phyloP scores from a whole-genome alignment of 345 rosid species.

The Boechera stricta region DNA sequence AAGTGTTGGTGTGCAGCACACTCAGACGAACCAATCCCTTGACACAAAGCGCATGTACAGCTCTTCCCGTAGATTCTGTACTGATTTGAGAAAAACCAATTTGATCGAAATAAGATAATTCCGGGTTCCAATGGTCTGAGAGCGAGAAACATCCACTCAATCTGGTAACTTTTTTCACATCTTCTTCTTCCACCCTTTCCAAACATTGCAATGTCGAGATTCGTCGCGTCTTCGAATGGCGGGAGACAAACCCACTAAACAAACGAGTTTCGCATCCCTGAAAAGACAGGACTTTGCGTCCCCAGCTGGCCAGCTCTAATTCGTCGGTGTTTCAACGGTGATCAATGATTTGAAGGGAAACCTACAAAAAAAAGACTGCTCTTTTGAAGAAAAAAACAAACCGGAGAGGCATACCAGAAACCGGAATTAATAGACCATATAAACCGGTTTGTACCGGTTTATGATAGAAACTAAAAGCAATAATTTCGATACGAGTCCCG shows the following conservation, averaged over 20 bases:
- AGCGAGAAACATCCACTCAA: constrained; percentile 46
- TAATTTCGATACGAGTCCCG: neutral
- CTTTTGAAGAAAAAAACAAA: constrained; percentile 4
- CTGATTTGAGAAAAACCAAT: constrained; percentile 84
- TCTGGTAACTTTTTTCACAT: constrained; percentile 18
- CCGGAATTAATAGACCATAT: neutral
- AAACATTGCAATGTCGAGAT: constrained; percentile 53
- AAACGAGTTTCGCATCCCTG: constrained; percentile 39
- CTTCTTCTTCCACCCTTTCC: constrained; percentile 33
- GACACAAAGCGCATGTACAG: constrained; percentile 77
- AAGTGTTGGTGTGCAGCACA: constrained; percentile 63
- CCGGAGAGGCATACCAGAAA: neutral
- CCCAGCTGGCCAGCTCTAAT: constrained; percentile 43
- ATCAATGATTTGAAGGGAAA: neutral
- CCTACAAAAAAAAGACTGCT: neutral
- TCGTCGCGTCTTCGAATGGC: constrained; percentile 27
- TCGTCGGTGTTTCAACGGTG: constrained; percentile 12
- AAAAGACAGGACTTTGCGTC: constrained; percentile 35
- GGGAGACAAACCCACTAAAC: constrained; percentile 21
- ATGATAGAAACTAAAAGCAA: neutral
- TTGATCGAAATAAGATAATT: constrained; percentile 62
- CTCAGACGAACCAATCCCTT: constrained; percentile 55
- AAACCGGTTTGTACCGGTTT: neutral
- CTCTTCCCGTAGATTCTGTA: constrained; percentile 56
- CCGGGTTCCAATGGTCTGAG: constrained; percentile 64